A percentile compares a stretch with the other conserved stretches of the same genome.
phyloP scores from a whole-genome alignment of 306 rosid genomes.

The Ochetophila trinervis region DNA sequence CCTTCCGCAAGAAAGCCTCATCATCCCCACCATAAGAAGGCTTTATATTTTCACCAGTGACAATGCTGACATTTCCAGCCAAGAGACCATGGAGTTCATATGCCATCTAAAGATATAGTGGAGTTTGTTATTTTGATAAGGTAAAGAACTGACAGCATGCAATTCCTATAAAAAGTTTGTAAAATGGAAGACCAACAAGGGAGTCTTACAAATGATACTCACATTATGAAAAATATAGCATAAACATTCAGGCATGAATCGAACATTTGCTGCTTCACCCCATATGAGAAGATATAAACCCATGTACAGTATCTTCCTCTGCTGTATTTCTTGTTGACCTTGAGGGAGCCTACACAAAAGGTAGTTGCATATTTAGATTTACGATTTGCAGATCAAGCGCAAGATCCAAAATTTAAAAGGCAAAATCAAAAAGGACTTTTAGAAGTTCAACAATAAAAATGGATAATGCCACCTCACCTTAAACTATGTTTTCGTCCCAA shows the following conservation, averaged over 20 bases:
- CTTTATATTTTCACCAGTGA: conserved; percentile 96
- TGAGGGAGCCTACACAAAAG: conserved; percentile 69
- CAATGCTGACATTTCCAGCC: conserved; percentile 99
- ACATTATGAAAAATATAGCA: conserved; percentile 95
- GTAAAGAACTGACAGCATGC: conserved; percentile 7
- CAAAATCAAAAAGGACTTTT: neutral
- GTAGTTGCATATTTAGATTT: conserved; percentile 22
- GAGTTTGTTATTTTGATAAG: conserved; percentile 23
- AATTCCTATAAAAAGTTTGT: conserved; percentile 10
- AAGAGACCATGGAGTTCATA: conserved; percentile 89
- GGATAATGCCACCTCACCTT: conserved; percentile 49
- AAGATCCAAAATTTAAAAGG: neutral
- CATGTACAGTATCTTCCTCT: conserved; percentile 93
- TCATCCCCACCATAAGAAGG: conserved; percentile 99
- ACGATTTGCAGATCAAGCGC: conserved; percentile 15
- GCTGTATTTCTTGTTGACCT: conserved; percentile 78
- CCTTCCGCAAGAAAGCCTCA: conserved; percentile 89
- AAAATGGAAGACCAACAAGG: conserved; percentile 19
- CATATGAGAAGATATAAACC: conserved; percentile 89
- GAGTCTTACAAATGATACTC: conserved; percentile 31
- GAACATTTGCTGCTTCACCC: conserved; percentile 93
- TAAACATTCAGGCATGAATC: conserved; percentile 95
- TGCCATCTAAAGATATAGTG: conserved; percentile 67
- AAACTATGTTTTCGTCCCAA: conserved; percentile 85
- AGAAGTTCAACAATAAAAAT: conserved; percentile 6